A percentile compares a stretch with the other conserved stretches of the same genome.
Conservation (phyloP, 352 stramenopile species). For the Phytophthora megakarya region DNA sequence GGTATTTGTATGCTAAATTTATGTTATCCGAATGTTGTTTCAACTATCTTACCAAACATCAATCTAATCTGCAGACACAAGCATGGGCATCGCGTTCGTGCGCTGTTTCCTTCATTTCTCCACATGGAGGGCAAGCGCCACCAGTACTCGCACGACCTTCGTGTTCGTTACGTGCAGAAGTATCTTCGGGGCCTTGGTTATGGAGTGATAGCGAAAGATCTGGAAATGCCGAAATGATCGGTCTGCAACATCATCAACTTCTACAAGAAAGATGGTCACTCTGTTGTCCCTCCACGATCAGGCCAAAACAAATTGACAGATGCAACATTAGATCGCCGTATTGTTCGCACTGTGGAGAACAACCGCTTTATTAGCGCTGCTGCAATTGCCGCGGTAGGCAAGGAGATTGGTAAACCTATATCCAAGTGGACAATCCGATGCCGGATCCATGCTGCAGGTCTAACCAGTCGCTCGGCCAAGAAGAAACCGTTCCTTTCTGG, state of each 20-base stretch:
- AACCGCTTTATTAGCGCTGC: neutral
- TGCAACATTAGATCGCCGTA: neutral
- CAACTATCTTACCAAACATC: too few species aligned
- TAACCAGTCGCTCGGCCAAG: neutral
- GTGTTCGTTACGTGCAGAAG: neutral
- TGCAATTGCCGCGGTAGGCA: neutral
- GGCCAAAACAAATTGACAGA: neutral
- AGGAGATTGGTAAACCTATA: neutral
- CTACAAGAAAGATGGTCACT: neutral
- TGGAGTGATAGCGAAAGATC: neutral
- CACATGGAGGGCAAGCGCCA: too few species aligned
- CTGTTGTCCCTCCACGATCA: neutral
- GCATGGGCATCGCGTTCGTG: too few species aligned
- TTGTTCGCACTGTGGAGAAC: neutral
- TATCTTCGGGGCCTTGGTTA: neutral
- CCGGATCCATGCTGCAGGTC: neutral
- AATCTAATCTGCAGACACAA: too few species aligned
- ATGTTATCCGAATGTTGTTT: too few species aligned
- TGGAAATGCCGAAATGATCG: neutral
- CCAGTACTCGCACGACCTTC: neutral
- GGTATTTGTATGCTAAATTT: too few species aligned
- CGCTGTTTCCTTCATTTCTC: too few species aligned
- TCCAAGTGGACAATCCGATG: neutral
- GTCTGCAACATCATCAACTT: neutral
- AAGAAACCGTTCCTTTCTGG: neutral